Base-by-base conservation (phyloP, 2,329 filamentous ascomycete genomes). In the Penicillium polonicum region DNA sequence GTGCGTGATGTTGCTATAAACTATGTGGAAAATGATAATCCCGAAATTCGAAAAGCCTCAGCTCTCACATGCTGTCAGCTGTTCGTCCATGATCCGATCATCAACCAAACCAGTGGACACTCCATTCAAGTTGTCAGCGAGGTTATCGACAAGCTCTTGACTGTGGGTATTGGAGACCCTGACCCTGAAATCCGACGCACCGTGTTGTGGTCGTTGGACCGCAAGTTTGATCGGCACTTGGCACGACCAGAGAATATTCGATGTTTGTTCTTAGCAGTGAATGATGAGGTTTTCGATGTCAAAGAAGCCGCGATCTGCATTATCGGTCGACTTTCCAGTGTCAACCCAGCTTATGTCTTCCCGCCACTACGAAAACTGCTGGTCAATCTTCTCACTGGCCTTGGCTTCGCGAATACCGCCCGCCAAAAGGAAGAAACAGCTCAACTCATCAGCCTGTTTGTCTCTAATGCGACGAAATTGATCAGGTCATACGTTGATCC, bases 401-500 rank as follows among this genome's bases (percentile, higher is more conserved):
- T 99, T 23, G 92, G 96, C 67, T 97, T 97, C 69, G 95, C 94
- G 7, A 96, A 96, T 72, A 94, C 93, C 51, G 85, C 93, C 8
- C 86, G 91, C 46, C 96, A 93, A 75, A 97, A 97, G 75, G 93
- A 97, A 75, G 94, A 99, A 74, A 97, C 92, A 67, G 92, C 94
- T 10, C 92, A 92, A 70, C 81, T 99, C 3, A 88, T 99, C 61
- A 96, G 92, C 66, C 85, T 97, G 56, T 85, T 99, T 39, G 93
- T 97, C 8, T 89, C 92, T 62, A 95, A 97, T 69, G 93, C 94
- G 0, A 93, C 95, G 59, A 89, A 88, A 54, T 83, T 99, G 13
- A 96, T 99, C 72, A 93, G 93, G 73, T 93, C 94, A 3, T 97
- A 97, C 68, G 94, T 99, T 45, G 92, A 97, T 69, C 92, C 94